These are phyloP conservation scores for Russula ochroleuca DNA, from an alignment of 768 basidiomycete genomes.

Conservation along the genomic window DNA sequence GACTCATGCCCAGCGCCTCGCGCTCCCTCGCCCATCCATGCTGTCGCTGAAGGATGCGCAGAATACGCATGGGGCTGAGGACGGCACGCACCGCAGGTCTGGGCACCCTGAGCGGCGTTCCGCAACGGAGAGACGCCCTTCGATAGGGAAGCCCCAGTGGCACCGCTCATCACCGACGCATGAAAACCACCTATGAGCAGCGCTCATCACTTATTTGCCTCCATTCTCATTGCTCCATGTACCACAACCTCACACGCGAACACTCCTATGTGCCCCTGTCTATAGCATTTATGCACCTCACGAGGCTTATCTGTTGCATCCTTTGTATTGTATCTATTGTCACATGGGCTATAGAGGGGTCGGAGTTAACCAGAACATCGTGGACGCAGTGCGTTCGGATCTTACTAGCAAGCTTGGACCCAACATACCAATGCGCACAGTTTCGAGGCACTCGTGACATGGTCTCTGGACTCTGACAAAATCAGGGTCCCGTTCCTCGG, in stretches of 20 bases:
- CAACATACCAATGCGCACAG: not conserved
- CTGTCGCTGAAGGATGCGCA: slow-evolving; percentile 17
- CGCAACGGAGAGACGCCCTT: slow-evolving; percentile 23
- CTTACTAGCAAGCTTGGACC: slow-evolving; percentile 14
- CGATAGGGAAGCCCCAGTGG: slow-evolving; percentile 24
- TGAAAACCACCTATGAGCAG: slow-evolving; percentile 20
- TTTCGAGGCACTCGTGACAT: slow-evolving; percentile 13
- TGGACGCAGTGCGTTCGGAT: slow-evolving; percentile 10
- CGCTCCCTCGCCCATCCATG: slow-evolving; percentile 14
- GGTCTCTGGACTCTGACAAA: slow-evolving; percentile 19
- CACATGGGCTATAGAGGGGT: slow-evolving; percentile 5
- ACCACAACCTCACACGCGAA: slow-evolving; percentile 12
- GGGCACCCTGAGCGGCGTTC: slow-evolving; percentile 18
- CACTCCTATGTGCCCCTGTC: slow-evolving; percentile 14
- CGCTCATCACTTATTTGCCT: slow-evolving; percentile 13
- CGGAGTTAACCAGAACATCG: slow-evolving; percentile 14
- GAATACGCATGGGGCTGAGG: slow-evolving; percentile 17
- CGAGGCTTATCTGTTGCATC: not conserved
- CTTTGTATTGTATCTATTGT: slow-evolving; percentile 23
- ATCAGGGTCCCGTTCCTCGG: slow-evolving; percentile 4
- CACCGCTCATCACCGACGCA: slow-evolving; percentile 20
- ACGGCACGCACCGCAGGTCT: slow-evolving; percentile 12
- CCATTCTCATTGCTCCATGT: slow-evolving; percentile 3
- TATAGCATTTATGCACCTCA: slow-evolving; percentile 16
- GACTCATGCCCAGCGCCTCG: slow-evolving; percentile 9